Conservation (phyloP, 257 asterid genomes). For the Solanum lignicaule region DNA sequence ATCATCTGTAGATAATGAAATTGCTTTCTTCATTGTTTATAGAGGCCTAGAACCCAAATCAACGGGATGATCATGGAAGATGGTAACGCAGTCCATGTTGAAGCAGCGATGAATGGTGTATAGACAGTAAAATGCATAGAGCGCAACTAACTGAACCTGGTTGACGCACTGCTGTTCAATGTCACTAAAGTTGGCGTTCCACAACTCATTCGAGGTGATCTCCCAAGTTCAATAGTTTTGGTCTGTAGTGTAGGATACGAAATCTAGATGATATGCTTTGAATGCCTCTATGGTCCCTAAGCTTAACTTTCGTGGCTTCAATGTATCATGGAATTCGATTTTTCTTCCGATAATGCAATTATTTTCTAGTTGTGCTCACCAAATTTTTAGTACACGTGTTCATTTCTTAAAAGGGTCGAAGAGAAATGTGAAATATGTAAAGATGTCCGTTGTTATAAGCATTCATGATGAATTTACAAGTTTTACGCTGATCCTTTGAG, state of each 20-base stretch:
- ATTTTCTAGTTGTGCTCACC: not conserved
- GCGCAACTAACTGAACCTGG: not conserved
- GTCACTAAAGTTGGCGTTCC: not conserved
- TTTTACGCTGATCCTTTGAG: not conserved
- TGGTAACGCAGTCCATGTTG: conserved; percentile 26
- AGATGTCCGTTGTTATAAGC: not conserved
- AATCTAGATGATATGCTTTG: not conserved
- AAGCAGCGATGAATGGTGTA: conserved; percentile 22
- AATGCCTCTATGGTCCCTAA: not conserved
- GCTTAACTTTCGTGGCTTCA: conserved; percentile 8
- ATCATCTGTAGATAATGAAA: not conserved
- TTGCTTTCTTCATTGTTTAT: conserved; percentile 4
- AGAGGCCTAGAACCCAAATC: conserved; percentile 46
- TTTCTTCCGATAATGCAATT: not conserved
- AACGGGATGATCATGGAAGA: conserved; percentile 40
- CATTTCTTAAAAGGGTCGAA: not conserved
- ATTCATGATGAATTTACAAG: not conserved
- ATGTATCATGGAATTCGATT: conserved; percentile 12
- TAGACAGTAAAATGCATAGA: conserved; percentile 2
- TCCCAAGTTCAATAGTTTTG: not conserved
- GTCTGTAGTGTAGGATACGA: conserved; percentile 7
- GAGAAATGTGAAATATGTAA: not conserved
- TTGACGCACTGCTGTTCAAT: not conserved
- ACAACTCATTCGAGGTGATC: not conserved
- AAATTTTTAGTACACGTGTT: not conserved